These are phyloP conservation scores for Anthostomella pinea DNA, from an alignment of 2,329 filamentous ascomycete genomes.

Conservation along the genomic window DNA sequence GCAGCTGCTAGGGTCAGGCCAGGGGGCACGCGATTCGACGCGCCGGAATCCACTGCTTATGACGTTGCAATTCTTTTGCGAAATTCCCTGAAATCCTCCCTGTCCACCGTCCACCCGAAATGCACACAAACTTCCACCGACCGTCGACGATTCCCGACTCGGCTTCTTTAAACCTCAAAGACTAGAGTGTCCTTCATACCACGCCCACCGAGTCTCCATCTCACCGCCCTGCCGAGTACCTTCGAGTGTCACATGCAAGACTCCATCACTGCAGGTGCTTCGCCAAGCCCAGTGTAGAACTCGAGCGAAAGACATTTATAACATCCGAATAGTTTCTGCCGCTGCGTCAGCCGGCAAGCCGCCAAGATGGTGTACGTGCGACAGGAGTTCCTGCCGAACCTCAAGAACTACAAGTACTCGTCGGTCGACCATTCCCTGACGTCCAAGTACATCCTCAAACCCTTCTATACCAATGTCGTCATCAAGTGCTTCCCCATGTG, in stretches of 20 bases:
- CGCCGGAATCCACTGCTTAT: conserved; percentile 18
- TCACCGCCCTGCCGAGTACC: too few relatives aligned
- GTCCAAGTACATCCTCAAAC: conserved; percentile 92
- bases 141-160: too few relatives aligned
- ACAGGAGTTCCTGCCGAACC: conserved; percentile 80
- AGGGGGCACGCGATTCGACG: conserved; percentile 6
- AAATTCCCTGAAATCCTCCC: too few relatives aligned
- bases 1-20: neutral
- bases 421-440: conserved; percentile 85
- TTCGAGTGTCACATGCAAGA: too few relatives aligned
- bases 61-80: conserved; percentile 15
- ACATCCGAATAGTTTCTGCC: neutral
- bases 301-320: too few relatives aligned
- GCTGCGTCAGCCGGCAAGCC: conserved; percentile 1
- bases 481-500: conserved; percentile 93
- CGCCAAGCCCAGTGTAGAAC: too few relatives aligned
- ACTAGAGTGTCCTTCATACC: too few relatives aligned
- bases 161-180: too few relatives aligned
- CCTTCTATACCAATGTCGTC: conserved; percentile 93
- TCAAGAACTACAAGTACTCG: conserved; percentile 95
- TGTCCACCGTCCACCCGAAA: too few relatives aligned
- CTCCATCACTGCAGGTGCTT: too few relatives aligned
- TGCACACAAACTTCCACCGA: too few relatives aligned
- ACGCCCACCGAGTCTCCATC: too few relatives aligned
- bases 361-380: conserved; percentile 87